phyloP scores from a whole-genome alignment of 495 filamentous ascomycete genomes.

The Xylaria intraflava region DNA sequence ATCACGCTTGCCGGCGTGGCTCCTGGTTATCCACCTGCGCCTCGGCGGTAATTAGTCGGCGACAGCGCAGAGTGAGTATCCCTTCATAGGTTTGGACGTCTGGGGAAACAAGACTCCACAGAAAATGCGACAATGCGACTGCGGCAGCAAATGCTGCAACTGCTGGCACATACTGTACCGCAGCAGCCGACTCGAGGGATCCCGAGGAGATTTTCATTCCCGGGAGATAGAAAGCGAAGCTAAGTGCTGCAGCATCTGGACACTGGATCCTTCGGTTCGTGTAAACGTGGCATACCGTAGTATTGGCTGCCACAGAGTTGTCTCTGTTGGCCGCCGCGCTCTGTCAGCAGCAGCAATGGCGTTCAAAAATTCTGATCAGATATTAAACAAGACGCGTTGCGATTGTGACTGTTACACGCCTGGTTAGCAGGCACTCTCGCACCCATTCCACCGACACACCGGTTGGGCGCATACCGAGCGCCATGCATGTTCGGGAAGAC shows the following conservation, averaged over 20 bases:
- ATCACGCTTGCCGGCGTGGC: not conserved
- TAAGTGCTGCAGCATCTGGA: not conserved
- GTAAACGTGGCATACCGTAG: not conserved
- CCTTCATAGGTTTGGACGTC: too few relatives aligned
- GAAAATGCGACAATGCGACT: constrained; percentile 12
- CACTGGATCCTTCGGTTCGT: not conserved
- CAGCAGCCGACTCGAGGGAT: not conserved
- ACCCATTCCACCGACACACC: not conserved
- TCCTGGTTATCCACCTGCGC: not conserved
- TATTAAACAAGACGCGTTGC: not conserved
- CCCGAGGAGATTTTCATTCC: not conserved
- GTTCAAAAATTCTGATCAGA: not conserved
- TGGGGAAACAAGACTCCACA: constrained; percentile 4
- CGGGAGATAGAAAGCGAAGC: not conserved
- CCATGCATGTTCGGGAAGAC: not conserved
- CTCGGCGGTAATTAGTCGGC: constrained; percentile 6
- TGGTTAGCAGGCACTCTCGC: not conserved
- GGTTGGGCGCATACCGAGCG: not conserved
- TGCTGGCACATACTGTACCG: constrained; percentile 1
- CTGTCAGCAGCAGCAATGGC: not conserved
- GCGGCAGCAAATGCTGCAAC: constrained; percentile 7
- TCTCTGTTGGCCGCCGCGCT: not conserved
- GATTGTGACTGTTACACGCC: not conserved
- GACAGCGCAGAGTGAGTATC: constrained; percentile 2
- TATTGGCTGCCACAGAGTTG: constrained; percentile 4